Evolutionary conservation across 1,284 basidiomycete genomes (phyloP).

Genomic region (Athelia sp.): DNA sequence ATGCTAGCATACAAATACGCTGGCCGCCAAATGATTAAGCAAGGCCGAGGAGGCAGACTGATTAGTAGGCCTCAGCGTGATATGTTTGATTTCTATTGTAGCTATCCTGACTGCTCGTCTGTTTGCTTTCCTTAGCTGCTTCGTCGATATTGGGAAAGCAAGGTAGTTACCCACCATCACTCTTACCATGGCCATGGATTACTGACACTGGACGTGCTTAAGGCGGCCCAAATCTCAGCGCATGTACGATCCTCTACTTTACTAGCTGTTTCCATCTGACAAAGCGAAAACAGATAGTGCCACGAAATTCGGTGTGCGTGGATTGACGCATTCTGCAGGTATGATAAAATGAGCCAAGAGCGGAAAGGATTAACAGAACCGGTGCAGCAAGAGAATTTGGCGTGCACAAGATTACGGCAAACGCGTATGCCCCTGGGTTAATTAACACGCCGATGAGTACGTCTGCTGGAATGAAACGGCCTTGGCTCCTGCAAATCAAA

Average conservation of each 20-base stretch:
- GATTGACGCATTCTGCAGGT: constrained; percentile 22
- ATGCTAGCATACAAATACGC: constrained; percentile 33
- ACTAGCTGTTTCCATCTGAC: background rate
- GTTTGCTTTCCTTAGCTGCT: constrained; percentile 19
- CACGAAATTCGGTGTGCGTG: constrained; percentile 25
- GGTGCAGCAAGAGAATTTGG: constrained; percentile 33
- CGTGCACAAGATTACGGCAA: constrained; percentile 40
- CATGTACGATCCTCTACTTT: background rate
- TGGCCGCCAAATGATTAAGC: constrained; percentile 33
- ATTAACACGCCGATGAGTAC: constrained; percentile 29
- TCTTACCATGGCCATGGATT: background rate
- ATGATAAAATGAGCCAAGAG: background rate
- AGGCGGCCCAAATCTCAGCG: background rate
- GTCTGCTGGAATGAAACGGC: constrained; percentile 5
- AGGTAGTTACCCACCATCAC: constrained; percentile 17
- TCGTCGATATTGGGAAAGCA: constrained; percentile 29
- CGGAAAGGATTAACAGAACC: constrained; percentile 4
- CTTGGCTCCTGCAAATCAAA: background rate
- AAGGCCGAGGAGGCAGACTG: constrained; percentile 32
- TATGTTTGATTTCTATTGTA: background rate
- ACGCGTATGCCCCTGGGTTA: constrained; percentile 45
- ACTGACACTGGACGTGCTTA: background rate
- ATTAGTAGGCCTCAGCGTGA: constrained; percentile 18
- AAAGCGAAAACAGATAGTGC: constrained; percentile 14
- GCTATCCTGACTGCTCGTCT: background rate